A percentile compares a stretch with the other conserved stretches of the same genome.
These are phyloP conservation scores for Tylopilus sp. DNA, from an alignment of 768 basidiomycete genomes.

Conservation along the genomic window DNA sequence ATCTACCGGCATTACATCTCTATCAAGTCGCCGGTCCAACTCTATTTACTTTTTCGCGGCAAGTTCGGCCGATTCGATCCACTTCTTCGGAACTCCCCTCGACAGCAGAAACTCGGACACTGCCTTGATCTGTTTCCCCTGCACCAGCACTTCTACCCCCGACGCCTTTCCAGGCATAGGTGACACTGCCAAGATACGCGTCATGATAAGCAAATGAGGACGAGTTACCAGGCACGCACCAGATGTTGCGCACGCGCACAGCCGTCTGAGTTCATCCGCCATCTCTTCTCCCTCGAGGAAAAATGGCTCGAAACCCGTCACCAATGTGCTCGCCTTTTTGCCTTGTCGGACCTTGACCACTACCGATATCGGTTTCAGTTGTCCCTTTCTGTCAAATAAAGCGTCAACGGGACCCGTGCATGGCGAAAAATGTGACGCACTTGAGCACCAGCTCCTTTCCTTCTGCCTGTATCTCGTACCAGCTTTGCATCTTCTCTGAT, in stretches of 20 bases:
- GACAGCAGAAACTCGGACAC: slow-evolving; percentile 64
- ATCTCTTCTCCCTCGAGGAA: slow-evolving; percentile 65
- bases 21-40: too few species aligned
- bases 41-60: slow-evolving; percentile 45
- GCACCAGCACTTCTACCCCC: slow-evolving; percentile 72
- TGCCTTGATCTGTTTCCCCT: slow-evolving; percentile 73
- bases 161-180: slow-evolving; percentile 55
- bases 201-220: not conserved
- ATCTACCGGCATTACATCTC: too few species aligned
- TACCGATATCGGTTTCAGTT: slow-evolving; percentile 66
- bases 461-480: slow-evolving; percentile 60
- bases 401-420: not conserved
- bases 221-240: slow-evolving; percentile 39
- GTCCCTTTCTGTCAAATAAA: slow-evolving; percentile 60
- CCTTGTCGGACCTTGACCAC: slow-evolving; percentile 73
- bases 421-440: slow-evolving; percentile 38
- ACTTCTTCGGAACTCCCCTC: slow-evolving; percentile 77
- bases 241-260: slow-evolving; percentile 78
- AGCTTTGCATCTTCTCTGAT: slow-evolving; percentile 67
- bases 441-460: slow-evolving; percentile 56
- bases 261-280: slow-evolving; percentile 72
- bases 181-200: slow-evolving; percentile 43
- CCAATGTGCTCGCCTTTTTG: slow-evolving; percentile 69
- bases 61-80: slow-evolving; percentile 60
- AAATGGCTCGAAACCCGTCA: slow-evolving; percentile 81